These are phyloP conservation scores for Sclerotinia borealis DNA, from an alignment of 2,329 filamentous ascomycete genomes.

Conservation along the genomic window DNA sequence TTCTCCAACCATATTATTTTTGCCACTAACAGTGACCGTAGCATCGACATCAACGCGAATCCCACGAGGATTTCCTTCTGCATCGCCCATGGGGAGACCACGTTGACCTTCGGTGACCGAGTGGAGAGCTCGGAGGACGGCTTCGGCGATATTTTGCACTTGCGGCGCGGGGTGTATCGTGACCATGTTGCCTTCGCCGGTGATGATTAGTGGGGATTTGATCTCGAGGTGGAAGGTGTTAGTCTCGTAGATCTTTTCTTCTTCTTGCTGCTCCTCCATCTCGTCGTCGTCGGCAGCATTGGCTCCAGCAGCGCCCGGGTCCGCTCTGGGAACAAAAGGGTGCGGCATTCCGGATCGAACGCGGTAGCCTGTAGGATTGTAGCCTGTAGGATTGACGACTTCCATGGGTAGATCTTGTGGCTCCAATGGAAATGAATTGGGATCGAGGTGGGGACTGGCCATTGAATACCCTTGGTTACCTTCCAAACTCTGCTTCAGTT, in stretches of 20 bases:
- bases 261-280: conserved; percentile 67
- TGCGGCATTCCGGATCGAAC: neutral
- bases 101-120: conserved; percentile 37
- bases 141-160: conserved; percentile 38
- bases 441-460: no score
- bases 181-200: conserved; percentile 44
- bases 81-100: conserved; percentile 43
- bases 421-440: neutral
- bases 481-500: neutral
- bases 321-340: neutral
- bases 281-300: conserved; percentile 87
- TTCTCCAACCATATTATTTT: conserved; percentile 40
- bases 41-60: conserved; percentile 41
- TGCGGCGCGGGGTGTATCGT: conserved; percentile 35
- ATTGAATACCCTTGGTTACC: no score
- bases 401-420: neutral
- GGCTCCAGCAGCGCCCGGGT: conserved; percentile 72
- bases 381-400: no score
- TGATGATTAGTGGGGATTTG: conserved; percentile 42
- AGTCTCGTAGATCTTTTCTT: conserved; percentile 33
- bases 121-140: conserved; percentile 41
- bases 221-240: conserved; percentile 37
- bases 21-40: conserved; percentile 40
- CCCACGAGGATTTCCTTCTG: conserved; percentile 38
- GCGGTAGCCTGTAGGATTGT: neutral